Percentiles rank a stretch among this genome's conserved stretches.
Evolutionary conservation across 2,329 filamentous ascomycete genomes (phyloP).

Genomic region (Chaetomium olivaceum): DNA sequence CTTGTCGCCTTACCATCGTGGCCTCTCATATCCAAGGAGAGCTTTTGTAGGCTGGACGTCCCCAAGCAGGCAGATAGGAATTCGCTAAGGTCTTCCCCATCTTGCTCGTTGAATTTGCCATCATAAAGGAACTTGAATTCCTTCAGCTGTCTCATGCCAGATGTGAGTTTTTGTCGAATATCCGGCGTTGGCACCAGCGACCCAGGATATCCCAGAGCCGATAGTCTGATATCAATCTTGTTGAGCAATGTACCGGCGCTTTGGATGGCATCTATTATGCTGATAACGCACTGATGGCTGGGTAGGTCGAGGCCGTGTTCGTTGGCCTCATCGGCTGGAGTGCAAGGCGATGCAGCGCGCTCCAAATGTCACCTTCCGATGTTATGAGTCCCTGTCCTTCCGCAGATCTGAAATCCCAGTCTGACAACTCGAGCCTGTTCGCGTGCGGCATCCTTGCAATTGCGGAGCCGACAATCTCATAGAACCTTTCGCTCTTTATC

Average conservation of each 20-base stretch:
- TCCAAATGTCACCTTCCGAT: not conserved
- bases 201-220: not conserved
- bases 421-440: not conserved
- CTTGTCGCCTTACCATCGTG: not conserved
- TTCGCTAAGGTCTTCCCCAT: not conserved
- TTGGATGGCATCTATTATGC: not conserved
- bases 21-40: slow-evolving; percentile 2
- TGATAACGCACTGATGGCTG: not conserved
- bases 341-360: not conserved
- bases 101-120: not conserved
- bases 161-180: slow-evolving; percentile 1
- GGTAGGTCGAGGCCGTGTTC: not conserved
- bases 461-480: slow-evolving; percentile 2
- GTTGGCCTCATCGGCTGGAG: not conserved
- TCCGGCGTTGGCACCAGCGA: not conserved
- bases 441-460: slow-evolving; percentile 18
- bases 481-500: slow-evolving; percentile 2
- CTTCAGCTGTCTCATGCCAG: slow-evolving; percentile 5
- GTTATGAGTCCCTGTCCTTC: not conserved
- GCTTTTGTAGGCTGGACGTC: slow-evolving; percentile 1
- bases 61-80: slow-evolving; percentile 16
- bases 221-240: slow-evolving; percentile 5
- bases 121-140: not conserved
- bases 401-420: not conserved
- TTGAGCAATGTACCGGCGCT: slow-evolving; percentile 3